Evolutionary conservation across 1,284 basidiomycete genomes (phyloP).

Genomic region (Trametes hirsuta): DNA sequence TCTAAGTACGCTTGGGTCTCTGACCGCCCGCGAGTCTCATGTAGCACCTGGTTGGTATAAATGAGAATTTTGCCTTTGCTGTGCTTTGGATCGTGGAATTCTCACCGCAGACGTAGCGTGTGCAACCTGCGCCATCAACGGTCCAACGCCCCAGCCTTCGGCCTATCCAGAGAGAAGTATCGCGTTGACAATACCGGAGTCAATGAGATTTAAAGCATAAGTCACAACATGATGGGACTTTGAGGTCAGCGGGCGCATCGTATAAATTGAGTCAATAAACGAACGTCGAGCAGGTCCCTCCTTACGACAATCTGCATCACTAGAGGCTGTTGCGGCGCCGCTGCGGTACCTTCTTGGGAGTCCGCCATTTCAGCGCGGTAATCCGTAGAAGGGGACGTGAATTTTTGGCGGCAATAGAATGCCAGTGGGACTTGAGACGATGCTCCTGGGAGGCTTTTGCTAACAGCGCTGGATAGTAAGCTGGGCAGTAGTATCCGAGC

Average conservation of each 20-base stretch:
- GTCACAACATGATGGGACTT: background rate
- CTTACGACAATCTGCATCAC: constrained; percentile 52
- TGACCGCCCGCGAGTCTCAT: constrained; percentile 42
- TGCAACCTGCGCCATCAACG: constrained; percentile 57
- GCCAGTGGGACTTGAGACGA: too few relatives aligned
- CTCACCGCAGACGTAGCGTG: constrained; percentile 53
- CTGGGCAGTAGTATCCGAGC: too few relatives aligned
- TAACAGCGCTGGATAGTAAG: too few relatives aligned
- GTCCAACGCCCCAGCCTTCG: constrained; percentile 55
- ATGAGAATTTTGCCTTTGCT: background rate
- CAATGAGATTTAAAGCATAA: background rate
- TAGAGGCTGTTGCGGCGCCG: constrained; percentile 29
- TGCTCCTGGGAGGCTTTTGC: too few relatives aligned
- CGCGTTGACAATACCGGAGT: background rate
- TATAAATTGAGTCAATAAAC: constrained; percentile 15
- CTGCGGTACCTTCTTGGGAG: too few relatives aligned
- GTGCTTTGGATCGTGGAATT: background rate
- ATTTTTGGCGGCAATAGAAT: too few relatives aligned
- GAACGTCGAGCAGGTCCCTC: constrained; percentile 46
- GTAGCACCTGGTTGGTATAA: constrained; percentile 36
- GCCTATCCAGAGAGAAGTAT: constrained; percentile 30
- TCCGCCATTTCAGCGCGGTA: too few relatives aligned
- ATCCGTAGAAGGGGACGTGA: too few relatives aligned
- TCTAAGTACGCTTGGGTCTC: constrained; percentile 46
- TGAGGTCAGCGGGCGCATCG: background rate